phyloP scores from a whole-genome alignment of 2,329 filamentous ascomycete species.

The Talaromyces sp. region DNA sequence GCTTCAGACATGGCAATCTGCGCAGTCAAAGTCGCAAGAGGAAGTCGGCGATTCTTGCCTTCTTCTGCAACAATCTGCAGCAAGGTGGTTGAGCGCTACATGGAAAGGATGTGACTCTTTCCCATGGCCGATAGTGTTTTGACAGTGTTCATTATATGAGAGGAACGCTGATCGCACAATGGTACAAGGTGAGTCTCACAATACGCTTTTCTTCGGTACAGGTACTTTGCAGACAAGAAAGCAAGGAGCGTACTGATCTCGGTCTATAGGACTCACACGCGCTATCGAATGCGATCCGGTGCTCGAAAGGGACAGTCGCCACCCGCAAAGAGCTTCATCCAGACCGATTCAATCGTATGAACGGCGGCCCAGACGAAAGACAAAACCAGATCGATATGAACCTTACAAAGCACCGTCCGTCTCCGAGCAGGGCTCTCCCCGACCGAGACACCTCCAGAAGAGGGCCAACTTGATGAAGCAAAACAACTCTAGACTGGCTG shows the following conservation, averaged over 20 bases:
- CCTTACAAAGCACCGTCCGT: constrained; percentile 24
- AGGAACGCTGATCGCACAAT: not conserved
- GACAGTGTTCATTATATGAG: not conserved
- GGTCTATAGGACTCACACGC: not conserved
- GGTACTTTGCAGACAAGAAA: not conserved
- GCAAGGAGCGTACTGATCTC: not conserved
- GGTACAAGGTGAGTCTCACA: not conserved
- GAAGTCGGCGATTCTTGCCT: not conserved
- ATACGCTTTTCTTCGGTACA: not conserved
- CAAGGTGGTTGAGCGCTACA: not conserved
- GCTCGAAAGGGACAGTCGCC: not conserved
- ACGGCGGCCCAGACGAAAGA: constrained; percentile 55
- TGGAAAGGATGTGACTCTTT: not conserved
- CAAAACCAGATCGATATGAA: constrained; percentile 55
- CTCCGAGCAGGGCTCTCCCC: not conserved
- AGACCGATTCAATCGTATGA: constrained; percentile 37
- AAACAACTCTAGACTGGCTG: constrained; percentile 45
- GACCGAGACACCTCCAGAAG: constrained; percentile 18
- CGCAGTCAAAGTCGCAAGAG: not conserved
- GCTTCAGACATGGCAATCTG: not conserved
- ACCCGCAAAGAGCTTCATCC: not conserved
- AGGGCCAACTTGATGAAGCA: constrained; percentile 25
- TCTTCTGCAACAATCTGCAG: not conserved
- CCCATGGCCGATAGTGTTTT: not conserved
- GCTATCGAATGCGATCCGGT: not conserved